Base-by-base conservation (phyloP, 2,329 filamentous ascomycete genomes). In the Aspergillus sclerotialis region DNA sequence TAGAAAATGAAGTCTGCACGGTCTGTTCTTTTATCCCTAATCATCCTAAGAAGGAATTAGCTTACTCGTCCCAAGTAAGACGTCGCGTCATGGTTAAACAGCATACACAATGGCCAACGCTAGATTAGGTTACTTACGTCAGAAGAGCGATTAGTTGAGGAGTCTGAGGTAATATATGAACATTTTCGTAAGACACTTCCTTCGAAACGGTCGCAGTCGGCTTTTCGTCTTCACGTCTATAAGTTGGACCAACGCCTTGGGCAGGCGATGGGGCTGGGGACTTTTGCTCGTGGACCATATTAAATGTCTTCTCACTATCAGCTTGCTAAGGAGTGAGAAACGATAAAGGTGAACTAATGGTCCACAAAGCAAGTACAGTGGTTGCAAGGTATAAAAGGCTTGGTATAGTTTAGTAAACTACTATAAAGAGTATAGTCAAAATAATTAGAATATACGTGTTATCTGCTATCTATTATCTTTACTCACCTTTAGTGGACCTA, bases 1-100 rank as follows among this genome's bases (percentile, higher is more conserved):
- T 96, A 94, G 68, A 98, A 98, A 58, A 98, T 95, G 62, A 98
- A 98, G 64, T 98, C 92, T 43, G 88, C 92, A 39, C 92, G 84
- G 37, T 82, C 78, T 5, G 92, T 98, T 48, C 82, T 76, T 62
- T 84, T 85, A 63, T 94, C 88, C 50, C 92, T 83, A 58, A 98
- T 96, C 76, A 95, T 95, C 43, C 90, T 96, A 35, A 37, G 33
- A 38, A 36, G n/a, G 30, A 36, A 34, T 38, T 38, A 40, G 35
- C 12, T 36, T 45, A 36, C 32, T 33, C 33, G n/a, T n/a, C n/a
- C n/a, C n/a, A n/a, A n/a, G n/a, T n/a, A n/a, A n/a, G n/a, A n/a
- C n/a, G n/a, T n/a, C n/a, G n/a, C n/a, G n/a, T n/a, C n/a, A n/a
- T n/a, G n/a, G n/a, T n/a, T n/a, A n/a, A n/a, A n/a, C n/a, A n/a